Evolutionary conservation across 2,329 filamentous ascomycete species (phyloP).

Genomic region (Bipolaris zeicola): DNA sequence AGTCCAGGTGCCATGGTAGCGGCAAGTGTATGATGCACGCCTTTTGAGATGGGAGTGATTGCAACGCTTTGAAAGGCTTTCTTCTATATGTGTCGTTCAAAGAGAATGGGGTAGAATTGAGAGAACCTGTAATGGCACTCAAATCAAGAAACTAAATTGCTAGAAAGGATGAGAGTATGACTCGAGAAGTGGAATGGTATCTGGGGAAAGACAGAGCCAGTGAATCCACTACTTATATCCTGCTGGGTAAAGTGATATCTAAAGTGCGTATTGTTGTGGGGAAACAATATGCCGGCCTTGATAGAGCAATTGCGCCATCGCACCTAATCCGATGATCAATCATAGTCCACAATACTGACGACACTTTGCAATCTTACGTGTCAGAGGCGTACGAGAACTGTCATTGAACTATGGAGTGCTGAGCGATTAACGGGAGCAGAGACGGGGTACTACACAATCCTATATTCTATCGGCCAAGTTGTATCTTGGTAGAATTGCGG

Average conservation of each 20-base stretch:
- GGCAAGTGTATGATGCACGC: background rate
- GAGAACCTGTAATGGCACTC: background rate
- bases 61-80: background rate
- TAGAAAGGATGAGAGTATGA: background rate
- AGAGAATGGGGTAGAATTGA: background rate
- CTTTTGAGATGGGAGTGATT: background rate
- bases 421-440: background rate
- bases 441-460: background rate
- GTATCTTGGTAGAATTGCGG: background rate
- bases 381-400: background rate
- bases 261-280: constrained; percentile 15
- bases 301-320: constrained; percentile 41
- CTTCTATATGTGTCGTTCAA: background rate
- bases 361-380: constrained; percentile 9
- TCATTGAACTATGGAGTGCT: background rate
- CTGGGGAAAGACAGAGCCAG: background rate
- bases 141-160: background rate
- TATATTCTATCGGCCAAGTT: background rate
- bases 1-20: constrained; percentile 43
- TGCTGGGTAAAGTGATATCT: background rate
- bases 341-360: constrained; percentile 6
- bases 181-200: background rate
- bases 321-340: constrained; percentile 37
- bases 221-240: constrained; percentile 19
- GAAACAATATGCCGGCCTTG: constrained; percentile 16